Conservation (phyloP, 2,329 filamentous ascomycete species). For the Neobulgaria alba region DNA sequence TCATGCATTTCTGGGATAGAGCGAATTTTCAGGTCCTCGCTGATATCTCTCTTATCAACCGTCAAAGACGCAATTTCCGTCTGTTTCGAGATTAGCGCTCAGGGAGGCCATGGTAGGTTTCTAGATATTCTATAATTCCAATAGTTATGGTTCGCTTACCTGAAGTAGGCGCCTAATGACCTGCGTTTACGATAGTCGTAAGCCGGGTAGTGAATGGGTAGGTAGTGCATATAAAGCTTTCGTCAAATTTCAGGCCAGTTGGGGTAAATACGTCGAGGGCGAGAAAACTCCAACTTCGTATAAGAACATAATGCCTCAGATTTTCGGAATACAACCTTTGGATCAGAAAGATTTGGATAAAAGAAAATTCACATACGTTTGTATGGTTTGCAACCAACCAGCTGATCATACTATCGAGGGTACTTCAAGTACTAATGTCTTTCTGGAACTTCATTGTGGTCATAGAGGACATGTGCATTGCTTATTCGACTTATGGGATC, state of each 20-base stretch:
- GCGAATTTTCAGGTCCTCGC: neutral
- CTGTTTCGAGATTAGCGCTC: neutral
- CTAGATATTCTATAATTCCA: neutral
- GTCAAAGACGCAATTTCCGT: neutral
- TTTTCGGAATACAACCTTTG: neutral
- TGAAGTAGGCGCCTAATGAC: too few relatives aligned
- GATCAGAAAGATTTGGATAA: neutral
- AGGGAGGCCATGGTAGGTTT: neutral
- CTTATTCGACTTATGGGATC: slow-evolving; percentile 1
- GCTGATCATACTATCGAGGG: too few relatives aligned
- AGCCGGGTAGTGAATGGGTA: neutral
- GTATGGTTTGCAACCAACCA: too few relatives aligned
- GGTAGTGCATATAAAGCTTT: neutral
- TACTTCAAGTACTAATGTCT: neutral
- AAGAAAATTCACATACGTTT: too few relatives aligned
- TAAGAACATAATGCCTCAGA: neutral
- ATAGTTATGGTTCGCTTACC: too few relatives aligned
- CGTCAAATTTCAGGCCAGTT: too few relatives aligned
- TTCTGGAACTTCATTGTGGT: neutral
- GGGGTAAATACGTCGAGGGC: too few relatives aligned
- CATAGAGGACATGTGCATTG: neutral
- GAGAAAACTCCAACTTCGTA: neutral
- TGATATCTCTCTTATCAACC: slow-evolving; percentile 1
- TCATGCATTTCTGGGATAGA: too few relatives aligned
- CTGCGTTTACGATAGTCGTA: too few relatives aligned